Conservation (phyloP, 352 stramenopile genomes). For the Thalassiosira oceanica region DNA sequence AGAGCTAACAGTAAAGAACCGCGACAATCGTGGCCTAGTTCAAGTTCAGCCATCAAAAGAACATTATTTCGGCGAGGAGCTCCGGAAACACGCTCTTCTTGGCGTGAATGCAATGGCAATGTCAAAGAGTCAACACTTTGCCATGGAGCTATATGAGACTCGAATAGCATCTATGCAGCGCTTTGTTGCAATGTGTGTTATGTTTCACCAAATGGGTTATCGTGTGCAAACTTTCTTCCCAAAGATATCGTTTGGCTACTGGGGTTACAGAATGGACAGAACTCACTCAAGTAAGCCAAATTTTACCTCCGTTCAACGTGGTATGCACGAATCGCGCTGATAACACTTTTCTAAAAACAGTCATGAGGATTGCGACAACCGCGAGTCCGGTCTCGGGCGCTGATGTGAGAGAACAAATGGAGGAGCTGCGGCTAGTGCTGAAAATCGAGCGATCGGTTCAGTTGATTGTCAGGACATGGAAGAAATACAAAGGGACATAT, state of each 20-base stretch:
- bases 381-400: constrained; percentile 43
- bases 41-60: constrained; percentile 26
- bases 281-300: no score
- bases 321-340: no score
- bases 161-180: constrained; percentile 47
- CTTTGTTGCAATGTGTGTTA: constrained; percentile 49
- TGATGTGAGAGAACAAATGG: constrained; percentile 45
- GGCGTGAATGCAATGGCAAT: constrained; percentile 12
- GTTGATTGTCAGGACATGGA: constrained; percentile 1
- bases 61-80: constrained; percentile 38
- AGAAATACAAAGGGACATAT: constrained; percentile 1
- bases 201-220: constrained; percentile 38
- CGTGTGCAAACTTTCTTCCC: constrained; percentile 41
- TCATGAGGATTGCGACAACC: constrained; percentile 59
- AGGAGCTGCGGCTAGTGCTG: constrained; percentile 12
- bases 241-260: constrained; percentile 38
- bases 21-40: constrained; percentile 20
- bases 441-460: constrained; percentile 12
- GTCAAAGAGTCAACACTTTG: constrained; percentile 34
- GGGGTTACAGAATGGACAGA: constrained; percentile 47
- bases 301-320: no score
- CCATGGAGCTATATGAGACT: constrained; percentile 47
- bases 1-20: constrained; percentile 8
- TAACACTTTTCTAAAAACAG: no score
- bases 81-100: constrained; percentile 7